phyloP scores from a whole-genome alignment of 2,329 filamentous ascomycete genomes.

The Nannizziopsis barbatae region DNA sequence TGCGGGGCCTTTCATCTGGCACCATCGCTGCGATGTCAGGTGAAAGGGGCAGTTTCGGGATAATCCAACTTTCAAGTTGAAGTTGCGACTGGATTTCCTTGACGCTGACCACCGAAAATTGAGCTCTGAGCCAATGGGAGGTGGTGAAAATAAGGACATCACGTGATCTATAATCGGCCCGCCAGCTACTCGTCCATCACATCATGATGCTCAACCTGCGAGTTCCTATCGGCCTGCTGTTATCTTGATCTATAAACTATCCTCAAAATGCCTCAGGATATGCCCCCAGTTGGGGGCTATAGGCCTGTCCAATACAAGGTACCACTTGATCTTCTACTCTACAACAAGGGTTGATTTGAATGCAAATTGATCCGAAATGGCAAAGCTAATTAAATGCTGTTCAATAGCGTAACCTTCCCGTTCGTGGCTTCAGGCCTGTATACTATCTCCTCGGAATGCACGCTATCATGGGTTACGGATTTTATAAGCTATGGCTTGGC shows the following conservation, averaged over 20 bases:
- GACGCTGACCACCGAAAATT: neutral
- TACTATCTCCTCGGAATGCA: constrained; percentile 67
- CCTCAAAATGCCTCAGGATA: constrained; percentile 80
- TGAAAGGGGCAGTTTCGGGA: neutral
- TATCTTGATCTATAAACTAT: neutral
- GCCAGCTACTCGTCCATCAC: neutral
- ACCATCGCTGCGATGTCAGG: constrained; percentile 27
- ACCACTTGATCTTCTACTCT: constrained; percentile 14
- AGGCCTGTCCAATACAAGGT: constrained; percentile 95
- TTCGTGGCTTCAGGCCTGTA: constrained; percentile 75
- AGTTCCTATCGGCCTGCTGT: neutral
- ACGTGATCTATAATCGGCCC: constrained; percentile 1
- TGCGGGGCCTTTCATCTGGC: constrained; percentile 46
- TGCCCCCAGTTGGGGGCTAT: constrained; percentile 92
- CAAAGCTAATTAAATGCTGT: constrained; percentile 7
- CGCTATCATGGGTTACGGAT: constrained; percentile 75
- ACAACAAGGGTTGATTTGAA: neutral
- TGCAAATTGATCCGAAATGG: neutral
- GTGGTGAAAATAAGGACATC: neutral
- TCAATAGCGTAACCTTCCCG: constrained; percentile 73
- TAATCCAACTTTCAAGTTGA: no score
- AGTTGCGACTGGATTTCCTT: neutral
- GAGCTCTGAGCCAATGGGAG: constrained; percentile 4
- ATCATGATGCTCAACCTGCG: neutral
- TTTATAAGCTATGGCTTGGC: constrained; percentile 72